Percentiles rank a stretch among this genome's conserved stretches.
Conservation (phyloP, 1,139 yeast genomes). For the Geotrichum fermentans region DNA sequence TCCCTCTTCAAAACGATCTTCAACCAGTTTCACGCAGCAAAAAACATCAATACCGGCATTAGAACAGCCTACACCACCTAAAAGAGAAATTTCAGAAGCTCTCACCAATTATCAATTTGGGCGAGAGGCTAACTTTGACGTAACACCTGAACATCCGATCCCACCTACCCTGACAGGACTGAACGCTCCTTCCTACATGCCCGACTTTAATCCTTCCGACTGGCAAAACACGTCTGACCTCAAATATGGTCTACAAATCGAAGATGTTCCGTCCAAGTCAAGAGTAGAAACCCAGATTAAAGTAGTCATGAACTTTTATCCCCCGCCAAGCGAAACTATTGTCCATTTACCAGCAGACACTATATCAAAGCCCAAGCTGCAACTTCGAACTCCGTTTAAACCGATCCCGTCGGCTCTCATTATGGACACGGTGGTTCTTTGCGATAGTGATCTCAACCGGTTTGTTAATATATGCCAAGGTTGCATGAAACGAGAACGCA, state of each 20-base stretch:
- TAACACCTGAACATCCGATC: not conserved
- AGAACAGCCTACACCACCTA: not conserved
- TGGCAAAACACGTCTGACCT: conserved; percentile 36
- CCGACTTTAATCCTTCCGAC: conserved; percentile 34
- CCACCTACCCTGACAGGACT: conserved; percentile 3
- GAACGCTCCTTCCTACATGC: conserved; percentile 29
- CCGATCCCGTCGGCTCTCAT: conserved; percentile 31
- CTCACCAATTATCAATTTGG: conserved; percentile 18
- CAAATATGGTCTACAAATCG: conserved; percentile 54
- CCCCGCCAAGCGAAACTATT: conserved; percentile 65
- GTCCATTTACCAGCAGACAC: conserved; percentile 78
- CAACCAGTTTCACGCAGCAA: not conserved
- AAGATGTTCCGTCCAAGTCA: conserved; percentile 66
- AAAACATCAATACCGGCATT: not conserved
- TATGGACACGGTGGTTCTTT: conserved; percentile 38
- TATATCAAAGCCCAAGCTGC: conserved; percentile 76
- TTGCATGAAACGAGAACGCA: conserved; percentile 83
- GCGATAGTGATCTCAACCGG: conserved; percentile 35
- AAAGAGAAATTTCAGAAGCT: conserved; percentile 11
- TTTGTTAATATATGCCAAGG: conserved; percentile 78
- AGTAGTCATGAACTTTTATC: conserved; percentile 57
- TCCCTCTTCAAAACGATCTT: not conserved
- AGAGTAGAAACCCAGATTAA: conserved; percentile 92
- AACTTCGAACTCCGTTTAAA: conserved; percentile 42
- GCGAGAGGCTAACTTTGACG: conserved; percentile 13